Evolutionary conservation across 2,329 filamentous ascomycete genomes (phyloP).

Genomic region (Colletotrichum sublineola): DNA sequence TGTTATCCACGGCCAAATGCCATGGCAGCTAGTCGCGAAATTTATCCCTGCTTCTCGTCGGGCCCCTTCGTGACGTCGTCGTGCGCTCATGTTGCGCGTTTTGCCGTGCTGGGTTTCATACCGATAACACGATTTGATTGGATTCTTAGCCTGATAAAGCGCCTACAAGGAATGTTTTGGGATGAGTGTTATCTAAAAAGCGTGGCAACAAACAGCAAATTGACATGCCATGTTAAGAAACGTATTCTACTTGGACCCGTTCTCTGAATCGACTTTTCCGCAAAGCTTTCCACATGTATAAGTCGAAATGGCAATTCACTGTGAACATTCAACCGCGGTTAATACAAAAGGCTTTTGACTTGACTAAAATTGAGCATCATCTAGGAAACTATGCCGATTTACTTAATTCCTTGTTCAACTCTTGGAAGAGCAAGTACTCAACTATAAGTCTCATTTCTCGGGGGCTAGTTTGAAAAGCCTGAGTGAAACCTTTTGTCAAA

Average conservation of each 20-base stretch:
- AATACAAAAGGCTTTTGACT: conserved; percentile 18
- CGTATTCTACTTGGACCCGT: conserved; percentile 65
- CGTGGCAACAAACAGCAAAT: conserved; percentile 68
- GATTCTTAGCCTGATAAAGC: too few species aligned
- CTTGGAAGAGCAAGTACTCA: conserved; percentile 20
- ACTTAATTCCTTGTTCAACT: conserved; percentile 26
- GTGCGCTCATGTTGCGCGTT: too few species aligned
- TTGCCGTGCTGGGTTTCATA: too few species aligned
- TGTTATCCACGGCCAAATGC: too few species aligned
- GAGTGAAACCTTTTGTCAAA: background rate
- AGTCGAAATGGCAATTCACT: background rate
- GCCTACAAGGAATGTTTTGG: conserved; percentile 49
- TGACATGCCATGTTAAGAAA: conserved; percentile 75
- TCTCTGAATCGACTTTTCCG: conserved; percentile 50
- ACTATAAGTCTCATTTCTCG: conserved; percentile 25
- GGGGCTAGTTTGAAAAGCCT: background rate
- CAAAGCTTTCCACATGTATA: conserved; percentile 50
- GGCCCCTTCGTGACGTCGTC: too few species aligned
- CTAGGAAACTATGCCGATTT: conserved; percentile 9
- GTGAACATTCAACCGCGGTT: too few species aligned
- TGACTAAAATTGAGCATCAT: conserved; percentile 21
- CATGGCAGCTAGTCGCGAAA: too few species aligned
- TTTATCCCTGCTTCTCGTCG: too few species aligned
- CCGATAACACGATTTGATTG: too few species aligned
- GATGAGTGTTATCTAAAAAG: conserved; percentile 60